phyloP scores from a whole-genome alignment of 495 filamentous ascomycete genomes.

The Sporormia fimetaria region DNA sequence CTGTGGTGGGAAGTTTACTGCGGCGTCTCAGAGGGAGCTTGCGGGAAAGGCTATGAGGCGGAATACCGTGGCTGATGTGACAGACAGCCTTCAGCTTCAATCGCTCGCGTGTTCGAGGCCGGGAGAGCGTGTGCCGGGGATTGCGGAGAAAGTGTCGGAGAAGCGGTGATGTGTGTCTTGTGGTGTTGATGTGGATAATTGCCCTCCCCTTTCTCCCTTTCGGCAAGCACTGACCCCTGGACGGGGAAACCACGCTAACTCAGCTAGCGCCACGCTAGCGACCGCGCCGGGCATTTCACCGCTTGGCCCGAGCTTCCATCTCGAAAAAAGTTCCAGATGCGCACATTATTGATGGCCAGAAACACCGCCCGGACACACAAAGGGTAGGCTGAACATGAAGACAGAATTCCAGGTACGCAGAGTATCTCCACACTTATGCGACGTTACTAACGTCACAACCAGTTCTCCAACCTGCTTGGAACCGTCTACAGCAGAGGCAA shows the following conservation, averaged over 20 bases:
- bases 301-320: slow-evolving; percentile 13
- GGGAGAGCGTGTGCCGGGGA: slow-evolving; percentile 1
- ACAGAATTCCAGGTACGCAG: slow-evolving; percentile 73
- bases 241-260: slow-evolving; percentile 24
- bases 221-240: slow-evolving; percentile 22
- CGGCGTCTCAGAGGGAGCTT: slow-evolving; percentile 1
- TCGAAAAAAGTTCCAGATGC: slow-evolving; percentile 16
- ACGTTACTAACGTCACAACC: slow-evolving; percentile 3
- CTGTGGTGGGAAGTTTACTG: background rate
- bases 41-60: background rate
- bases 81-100: no score
- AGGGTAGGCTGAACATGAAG: slow-evolving; percentile 57
- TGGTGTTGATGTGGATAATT: slow-evolving; percentile 22
- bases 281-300: background rate
- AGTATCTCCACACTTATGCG: background rate
- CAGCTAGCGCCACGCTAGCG: slow-evolving; percentile 20
- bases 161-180: slow-evolving; percentile 6
- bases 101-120: no score
- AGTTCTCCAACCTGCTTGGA: slow-evolving; percentile 93
- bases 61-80: slow-evolving; percentile 3
- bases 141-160: background rate
- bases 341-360: slow-evolving; percentile 8
- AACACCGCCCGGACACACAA: slow-evolving; percentile 6
- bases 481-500: slow-evolving; percentile 97
- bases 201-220: slow-evolving; percentile 28